Percentiles rank a stretch among this genome's conserved stretches.
These are phyloP conservation scores for Vigna angularis DNA, from an alignment of 306 rosid genomes.

Conservation along the genomic window DNA sequence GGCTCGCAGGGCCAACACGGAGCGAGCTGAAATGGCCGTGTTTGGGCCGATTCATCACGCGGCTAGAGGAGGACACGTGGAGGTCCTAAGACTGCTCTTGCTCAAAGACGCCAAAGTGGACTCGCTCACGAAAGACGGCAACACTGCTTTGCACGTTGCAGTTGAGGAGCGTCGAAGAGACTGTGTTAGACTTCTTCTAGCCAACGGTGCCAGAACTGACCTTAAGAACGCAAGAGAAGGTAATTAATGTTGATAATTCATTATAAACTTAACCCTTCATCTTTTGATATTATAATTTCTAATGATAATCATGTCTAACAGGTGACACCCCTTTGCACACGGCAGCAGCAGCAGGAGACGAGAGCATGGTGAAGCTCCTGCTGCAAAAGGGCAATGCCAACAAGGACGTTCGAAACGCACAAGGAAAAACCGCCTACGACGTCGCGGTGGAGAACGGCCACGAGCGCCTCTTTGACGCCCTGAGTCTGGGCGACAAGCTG, in stretches of 20 bases:
- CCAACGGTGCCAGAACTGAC: constrained; percentile 63
- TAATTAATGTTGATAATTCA: too few species aligned
- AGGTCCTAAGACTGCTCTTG: constrained; percentile 73
- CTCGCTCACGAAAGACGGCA: constrained; percentile 61
- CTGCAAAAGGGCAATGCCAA: constrained; percentile 75
- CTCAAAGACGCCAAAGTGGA: constrained; percentile 73
- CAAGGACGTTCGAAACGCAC: constrained; percentile 62
- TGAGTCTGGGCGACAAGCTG: constrained; percentile 68
- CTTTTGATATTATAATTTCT: too few species aligned
- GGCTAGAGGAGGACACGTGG: constrained; percentile 66
- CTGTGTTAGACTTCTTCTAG: constrained; percentile 65
- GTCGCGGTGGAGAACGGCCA: constrained; percentile 70
- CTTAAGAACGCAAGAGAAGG: constrained; percentile 56
- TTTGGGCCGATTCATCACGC: constrained; percentile 73
- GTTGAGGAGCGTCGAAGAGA: constrained; percentile 65
- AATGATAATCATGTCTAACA: not conserved
- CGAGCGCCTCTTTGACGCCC: constrained; percentile 61
- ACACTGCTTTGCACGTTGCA: constrained; percentile 77
- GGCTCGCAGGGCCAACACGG: constrained; percentile 68
- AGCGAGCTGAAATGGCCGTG: constrained; percentile 53
- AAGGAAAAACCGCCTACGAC: constrained; percentile 68
- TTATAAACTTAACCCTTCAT: too few species aligned
- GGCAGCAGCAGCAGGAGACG: constrained; percentile 75
- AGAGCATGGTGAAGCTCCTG: constrained; percentile 70
- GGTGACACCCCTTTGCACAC: constrained; percentile 69